Evolutionary conservation across 768 basidiomycete species (phyloP), one percentile per base, ranked within the genome.

Genomic region (Termitomyces sp.): DNA sequence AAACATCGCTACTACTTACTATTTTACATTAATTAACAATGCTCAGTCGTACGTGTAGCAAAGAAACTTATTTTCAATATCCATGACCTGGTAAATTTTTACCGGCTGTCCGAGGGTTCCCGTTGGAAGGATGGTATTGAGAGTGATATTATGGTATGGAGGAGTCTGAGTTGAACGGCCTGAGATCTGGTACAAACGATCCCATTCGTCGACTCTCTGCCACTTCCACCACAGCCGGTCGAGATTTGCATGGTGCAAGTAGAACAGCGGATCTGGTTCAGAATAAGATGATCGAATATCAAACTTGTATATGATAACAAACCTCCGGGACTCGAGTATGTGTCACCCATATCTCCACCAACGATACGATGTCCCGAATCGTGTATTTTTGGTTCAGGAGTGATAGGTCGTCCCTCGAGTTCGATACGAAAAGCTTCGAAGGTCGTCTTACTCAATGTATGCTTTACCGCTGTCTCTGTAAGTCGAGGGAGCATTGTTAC

Each of bases 161-260:
- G 72, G 69, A 7, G 54, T 46, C 22, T 62, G 60, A 0, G 64
- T 67, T 16, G 72, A 64, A 8, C 67, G 68, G n/a, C 75, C 75
- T 5, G 74, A 72, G 35, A 76, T 70, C 10, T 72, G 70, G 24
- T 66, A 66, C 5, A 76, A 50, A n/a, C 72, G 70, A 5, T 56
- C 58, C 0, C 57, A 56, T 3, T 60, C 56, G 30, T 70, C 60
- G 44, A 64, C 55, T 28, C 60, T 58, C 45, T 73, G 73, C 76
- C 76, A 77, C 8, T 62, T 45, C 74, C 72, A 74, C 75, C 75
- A 76, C 2, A 77, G 65, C n/a, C 74, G 68, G 52, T 76, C 74
- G 13, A 77, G 52, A 53, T 74, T 74, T 13, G 71, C 68, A 54
- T 76, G 74, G 56, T 76, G 74, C 20, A 75, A 62, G 62, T 72